Evolutionary conservation across 2,329 filamentous ascomycete species (phyloP), one percentile per base, ranked within the genome.

Genomic region (Leptodontidium sp.): DNA sequence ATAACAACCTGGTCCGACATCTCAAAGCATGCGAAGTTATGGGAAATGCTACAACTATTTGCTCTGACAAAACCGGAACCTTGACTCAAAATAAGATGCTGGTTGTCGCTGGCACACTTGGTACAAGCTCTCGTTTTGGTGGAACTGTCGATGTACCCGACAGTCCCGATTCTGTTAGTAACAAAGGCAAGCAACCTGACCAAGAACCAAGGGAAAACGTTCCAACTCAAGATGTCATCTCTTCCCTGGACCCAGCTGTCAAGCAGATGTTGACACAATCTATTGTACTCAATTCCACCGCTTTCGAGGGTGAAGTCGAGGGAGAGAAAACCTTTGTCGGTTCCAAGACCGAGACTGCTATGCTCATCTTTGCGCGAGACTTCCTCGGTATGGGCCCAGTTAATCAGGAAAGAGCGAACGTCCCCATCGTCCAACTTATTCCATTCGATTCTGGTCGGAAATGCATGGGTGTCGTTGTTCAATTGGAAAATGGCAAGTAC

Each of bases 51-150:
- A 90, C 88, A 1, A 91, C 91, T 0, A 90, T 95, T 45, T 95
- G 92, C 79, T 94, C 92, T 4, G 92, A 93, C 78, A 93, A 93
- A 80, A 93, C 91, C 1, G 91, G 91, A 61, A 93, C 91, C 5
- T 80, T 93, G 21, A 93, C 91, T 0, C 90, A 91, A 68, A 92
- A 92, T 76, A 88, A 89, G 78, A 92, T 92, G 90, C 91, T 89
- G 0, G 91, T 93, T 1, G 91, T 94, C 38, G 89, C 91, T 32
- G 91, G 90, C 7, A 89, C 90, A 5, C 80, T 93, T 50, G 90
- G 90, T 38, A 85, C 84, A 15, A 83, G 82, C 69, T 83, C 85
- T 49, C 84, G 85, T 68, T 90, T 90, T 76, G 84, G 82, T 63
- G 77, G 75, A 38, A 74, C 71, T 45, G 64, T 71, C 9, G 72